Conservation (phyloP, 164 flowering plant species). For the Houttuynia cordata region DNA sequence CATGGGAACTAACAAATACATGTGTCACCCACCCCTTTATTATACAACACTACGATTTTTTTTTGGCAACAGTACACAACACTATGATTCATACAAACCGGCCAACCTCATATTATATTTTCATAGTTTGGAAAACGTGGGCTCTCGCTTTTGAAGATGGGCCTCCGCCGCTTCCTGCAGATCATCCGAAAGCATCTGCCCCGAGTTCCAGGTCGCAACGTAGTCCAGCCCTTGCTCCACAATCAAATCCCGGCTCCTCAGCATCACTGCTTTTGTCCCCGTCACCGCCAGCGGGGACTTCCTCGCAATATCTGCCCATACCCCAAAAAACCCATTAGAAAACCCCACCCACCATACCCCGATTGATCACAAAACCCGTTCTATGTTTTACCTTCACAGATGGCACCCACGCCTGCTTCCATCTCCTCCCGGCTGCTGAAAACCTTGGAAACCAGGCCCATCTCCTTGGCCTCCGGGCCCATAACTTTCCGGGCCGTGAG, state of each 20-base stretch:
- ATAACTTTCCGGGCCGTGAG: slow-evolving; percentile 57
- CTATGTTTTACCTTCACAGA: slow-evolving; percentile 46
- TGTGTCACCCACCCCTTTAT: too few relatives aligned
- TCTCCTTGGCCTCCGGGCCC: slow-evolving; percentile 53
- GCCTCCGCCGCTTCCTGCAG: slow-evolving; percentile 49
- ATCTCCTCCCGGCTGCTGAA: slow-evolving; percentile 39
- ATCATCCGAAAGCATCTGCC: slow-evolving; percentile 57
- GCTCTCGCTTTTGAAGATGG: slow-evolving; percentile 41
- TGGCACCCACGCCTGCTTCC: slow-evolving; percentile 33
- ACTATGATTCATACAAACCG: too few relatives aligned
- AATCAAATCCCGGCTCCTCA: slow-evolving; percentile 43
- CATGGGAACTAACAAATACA: too few relatives aligned
- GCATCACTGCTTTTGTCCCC: slow-evolving; percentile 69
- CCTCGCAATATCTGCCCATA: slow-evolving; percentile 45
- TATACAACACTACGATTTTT: too few relatives aligned
- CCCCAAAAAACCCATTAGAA: not conserved
- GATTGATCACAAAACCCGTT: too few relatives aligned
- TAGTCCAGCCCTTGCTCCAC: slow-evolving; percentile 81
- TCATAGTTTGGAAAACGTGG: slow-evolving; percentile 7
- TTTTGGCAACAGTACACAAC: too few relatives aligned
- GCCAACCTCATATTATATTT: too few relatives aligned
- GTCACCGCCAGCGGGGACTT: slow-evolving; percentile 76
- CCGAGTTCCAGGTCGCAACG: slow-evolving; percentile 86
- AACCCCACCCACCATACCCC: not conserved
- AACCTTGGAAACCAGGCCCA: slow-evolving; percentile 68